phyloP scores from a whole-genome alignment of 2,329 filamentous ascomycete species.

The Aspergillus sp. region DNA sequence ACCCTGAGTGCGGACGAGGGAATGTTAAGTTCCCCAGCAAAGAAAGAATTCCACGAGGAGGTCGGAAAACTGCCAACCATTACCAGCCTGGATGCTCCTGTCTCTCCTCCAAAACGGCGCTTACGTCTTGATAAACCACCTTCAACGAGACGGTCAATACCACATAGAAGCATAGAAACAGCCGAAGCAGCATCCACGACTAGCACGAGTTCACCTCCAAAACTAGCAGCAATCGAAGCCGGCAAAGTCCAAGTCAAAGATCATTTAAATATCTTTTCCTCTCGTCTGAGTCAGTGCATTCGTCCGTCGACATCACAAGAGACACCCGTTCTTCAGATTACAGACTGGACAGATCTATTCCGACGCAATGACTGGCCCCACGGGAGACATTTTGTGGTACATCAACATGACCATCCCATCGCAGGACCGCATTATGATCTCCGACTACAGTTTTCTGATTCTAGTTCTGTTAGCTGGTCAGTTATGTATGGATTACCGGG shows the following conservation, averaged over 20 bases:
- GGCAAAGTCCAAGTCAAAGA: conserved; percentile 43
- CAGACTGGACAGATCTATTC: conserved; percentile 42
- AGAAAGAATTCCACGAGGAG: not conserved
- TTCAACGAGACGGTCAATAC: not conserved
- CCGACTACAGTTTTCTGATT: conserved; percentile 60
- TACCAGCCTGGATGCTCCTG: conserved; percentile 15
- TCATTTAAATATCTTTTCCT: conserved; percentile 44
- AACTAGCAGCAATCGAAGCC: conserved; percentile 46
- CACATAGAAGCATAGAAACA: not conserved
- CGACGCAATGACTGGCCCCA: conserved; percentile 38
- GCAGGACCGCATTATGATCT: conserved; percentile 65
- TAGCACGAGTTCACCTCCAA: not conserved
- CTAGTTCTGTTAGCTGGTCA: conserved; percentile 59
- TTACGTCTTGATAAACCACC: not conserved
- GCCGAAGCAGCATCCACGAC: too few relatives aligned
- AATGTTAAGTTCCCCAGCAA: not conserved
- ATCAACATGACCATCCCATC: conserved; percentile 67
- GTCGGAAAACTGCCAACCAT: not conserved
- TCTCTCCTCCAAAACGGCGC: conserved; percentile 22
- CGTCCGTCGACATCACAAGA: conserved; percentile 14
- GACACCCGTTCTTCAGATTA: conserved; percentile 33
- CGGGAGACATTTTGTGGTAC: conserved; percentile 59
- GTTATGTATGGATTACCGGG: conserved; percentile 59
- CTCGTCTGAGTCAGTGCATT: conserved; percentile 29
- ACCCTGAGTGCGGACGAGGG: not conserved